A percentile compares a stretch with the other conserved stretches of the same genome.
phyloP scores from a whole-genome alignment of 2,329 filamentous ascomycete genomes.

The Alternaria consortialis region DNA sequence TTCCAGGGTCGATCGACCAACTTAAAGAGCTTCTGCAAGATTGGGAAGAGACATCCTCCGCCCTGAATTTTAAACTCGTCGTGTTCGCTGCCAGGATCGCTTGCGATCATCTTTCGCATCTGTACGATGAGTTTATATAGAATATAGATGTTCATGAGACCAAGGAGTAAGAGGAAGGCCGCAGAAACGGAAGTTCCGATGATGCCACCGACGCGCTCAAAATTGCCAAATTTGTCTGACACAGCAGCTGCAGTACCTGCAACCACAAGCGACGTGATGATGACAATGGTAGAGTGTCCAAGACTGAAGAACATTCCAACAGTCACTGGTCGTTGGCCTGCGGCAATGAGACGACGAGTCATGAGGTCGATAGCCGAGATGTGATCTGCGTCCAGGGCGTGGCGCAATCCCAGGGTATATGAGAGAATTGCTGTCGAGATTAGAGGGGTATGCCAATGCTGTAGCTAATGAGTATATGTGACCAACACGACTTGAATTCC shows the following conservation, averaged over 20 bases:
- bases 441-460: constrained; percentile 62
- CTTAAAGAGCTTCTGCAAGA: constrained; percentile 80
- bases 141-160: constrained; percentile 85
- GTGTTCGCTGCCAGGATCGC: constrained; percentile 57
- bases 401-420: constrained; percentile 87
- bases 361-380: constrained; percentile 92
- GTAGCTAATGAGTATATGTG: neutral
- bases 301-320: constrained; percentile 95
- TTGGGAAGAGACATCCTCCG: constrained; percentile 74
- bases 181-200: constrained; percentile 89
- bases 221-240: constrained; percentile 80
- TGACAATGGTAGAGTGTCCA: constrained; percentile 91
- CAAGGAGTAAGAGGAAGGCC: constrained; percentile 81
- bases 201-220: constrained; percentile 82
- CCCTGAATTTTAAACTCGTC: constrained; percentile 75
- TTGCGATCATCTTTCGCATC: constrained; percentile 68
- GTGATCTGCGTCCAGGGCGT: constrained; percentile 98
- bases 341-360: constrained; percentile 86
- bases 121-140: constrained; percentile 77
- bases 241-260: constrained; percentile 89
- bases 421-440: constrained; percentile 83
- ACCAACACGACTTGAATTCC: neutral
- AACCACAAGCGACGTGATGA: constrained; percentile 89
- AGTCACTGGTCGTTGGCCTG: constrained; percentile 84
- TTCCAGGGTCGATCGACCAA: constrained; percentile 84